Evolutionary conservation across 441 rosid genomes (phyloP), one percentile per base, ranked within the genome.

Genomic region (Euphorbia corollata): DNA sequence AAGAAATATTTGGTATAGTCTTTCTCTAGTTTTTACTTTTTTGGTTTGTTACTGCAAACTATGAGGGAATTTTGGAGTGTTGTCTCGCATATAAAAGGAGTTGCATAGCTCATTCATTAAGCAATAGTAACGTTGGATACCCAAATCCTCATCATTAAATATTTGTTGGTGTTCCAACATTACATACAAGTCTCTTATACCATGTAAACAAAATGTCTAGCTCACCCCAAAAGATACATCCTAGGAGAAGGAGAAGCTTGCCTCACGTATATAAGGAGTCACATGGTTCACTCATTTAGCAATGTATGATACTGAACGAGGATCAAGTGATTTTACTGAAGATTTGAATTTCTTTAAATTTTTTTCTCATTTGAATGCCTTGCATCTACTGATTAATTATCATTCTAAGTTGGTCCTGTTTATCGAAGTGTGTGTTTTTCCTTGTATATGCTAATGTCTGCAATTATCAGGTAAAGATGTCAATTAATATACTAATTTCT

Each of bases 1-100:
- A 88, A 83, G 80, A 90, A 84, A 73, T 81, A 84, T 68, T 78
- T 95, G 97, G 99, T 95, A 90, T 74, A 38, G 65, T 65, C 34
- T 73, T n/a, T 63, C 67, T 64, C 67, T 65, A 63, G 23, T 67
- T 65, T 27, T 27, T 27, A 27, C 4, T 27, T 27, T 38, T 70
- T 74, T 54, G 22, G 19, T 71, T 65, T 57, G 41, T 62, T 55
- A 55, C 63, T 34, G 50, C 63, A 50, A 57, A 24, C 38, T 58
- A 13, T 68, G 38, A 51, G 45, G 16, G 38, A 57, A 61, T 32
- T 67, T 24, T 68, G 41, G 41, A 38, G 41, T 5, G 9, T 38
- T 38, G 41, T 8, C 41, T 38, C 41, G 9, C 41, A 8, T 38
- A 38, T 38, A 38, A 1, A 38, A 38, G 7, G 41, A 38, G 41